phyloP scores from a whole-genome alignment of 441 rosid genomes.

The Francoa sonchifolia region DNA sequence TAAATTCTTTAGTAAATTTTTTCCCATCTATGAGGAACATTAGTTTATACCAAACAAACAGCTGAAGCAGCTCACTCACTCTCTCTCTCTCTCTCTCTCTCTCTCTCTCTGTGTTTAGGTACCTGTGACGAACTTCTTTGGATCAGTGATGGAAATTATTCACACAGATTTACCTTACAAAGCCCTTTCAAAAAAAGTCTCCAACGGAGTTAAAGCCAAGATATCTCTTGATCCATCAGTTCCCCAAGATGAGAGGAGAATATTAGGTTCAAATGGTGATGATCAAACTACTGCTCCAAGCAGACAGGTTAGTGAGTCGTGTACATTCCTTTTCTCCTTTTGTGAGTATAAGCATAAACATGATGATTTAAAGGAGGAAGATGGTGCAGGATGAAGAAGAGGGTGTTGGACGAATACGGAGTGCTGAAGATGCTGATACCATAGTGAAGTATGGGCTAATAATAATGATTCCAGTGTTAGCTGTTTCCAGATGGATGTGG shows the following conservation, averaged over 20 bases:
- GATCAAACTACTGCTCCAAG: constrained; percentile 13
- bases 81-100: no score
- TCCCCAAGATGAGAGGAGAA: constrained; percentile 15
- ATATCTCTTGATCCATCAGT: constrained; percentile 19
- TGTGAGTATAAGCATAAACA: not conserved
- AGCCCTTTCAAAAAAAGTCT: constrained; percentile 23
- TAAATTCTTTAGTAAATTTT: no score
- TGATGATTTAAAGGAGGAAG: constrained; percentile 1
- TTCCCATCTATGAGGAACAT: no score
- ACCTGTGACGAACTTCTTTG: constrained; percentile 90
- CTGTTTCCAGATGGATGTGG: constrained; percentile 32
- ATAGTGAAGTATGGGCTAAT: constrained; percentile 50
- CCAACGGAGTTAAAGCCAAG: constrained; percentile 16
- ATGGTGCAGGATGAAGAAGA: constrained; percentile 36
- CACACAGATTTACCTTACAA: constrained; percentile 67
- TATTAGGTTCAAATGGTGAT: constrained; percentile 12
- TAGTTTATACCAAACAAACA: no score
- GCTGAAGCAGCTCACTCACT: no score
- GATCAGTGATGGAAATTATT: constrained; percentile 89
- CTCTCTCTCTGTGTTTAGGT: constrained; percentile 34
- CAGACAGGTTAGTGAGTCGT: constrained; percentile 52
- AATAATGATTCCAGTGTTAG: constrained; percentile 40
- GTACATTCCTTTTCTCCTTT: not conserved
- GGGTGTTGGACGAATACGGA: constrained; percentile 28
- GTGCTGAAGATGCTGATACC: constrained; percentile 35